A percentile compares a stretch with the other conserved stretches of the same genome.
phyloP scores from a whole-genome alignment of 2,329 filamentous ascomycete species.

The Aureobasidium mangrovei region DNA sequence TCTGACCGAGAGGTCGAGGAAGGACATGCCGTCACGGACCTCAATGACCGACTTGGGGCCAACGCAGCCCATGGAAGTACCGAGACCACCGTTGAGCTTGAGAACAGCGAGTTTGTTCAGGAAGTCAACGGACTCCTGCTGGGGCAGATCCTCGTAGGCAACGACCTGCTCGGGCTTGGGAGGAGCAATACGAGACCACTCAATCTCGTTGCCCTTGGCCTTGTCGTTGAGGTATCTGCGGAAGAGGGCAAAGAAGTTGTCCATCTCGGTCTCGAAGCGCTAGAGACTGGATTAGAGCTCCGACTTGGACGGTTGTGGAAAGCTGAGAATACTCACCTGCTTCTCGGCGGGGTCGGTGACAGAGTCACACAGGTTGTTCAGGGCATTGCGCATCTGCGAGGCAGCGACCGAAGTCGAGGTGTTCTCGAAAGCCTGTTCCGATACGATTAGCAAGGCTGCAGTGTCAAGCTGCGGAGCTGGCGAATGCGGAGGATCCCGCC shows the following conservation, averaged over 20 bases:
- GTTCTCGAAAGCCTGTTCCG: conserved; percentile 86
- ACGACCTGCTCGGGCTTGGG: conserved; percentile 91
- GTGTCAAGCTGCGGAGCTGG: neutral
- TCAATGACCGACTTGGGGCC: conserved; percentile 99
- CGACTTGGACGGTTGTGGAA: conserved; percentile 17
- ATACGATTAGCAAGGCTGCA: conserved; percentile 1
- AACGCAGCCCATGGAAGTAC: conserved; percentile 99
- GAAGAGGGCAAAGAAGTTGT: conserved; percentile 99
- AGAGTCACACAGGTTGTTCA: conserved; percentile 85
- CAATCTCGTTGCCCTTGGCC: conserved; percentile 91
- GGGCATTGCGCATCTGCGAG: conserved; percentile 96
- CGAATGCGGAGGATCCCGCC: neutral
- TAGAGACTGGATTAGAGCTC: conserved; percentile 12
- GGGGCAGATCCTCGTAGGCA: conserved; percentile 83
- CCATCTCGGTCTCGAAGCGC: conserved; percentile 98
- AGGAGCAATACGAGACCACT: conserved; percentile 94
- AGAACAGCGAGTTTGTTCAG: conserved; percentile 95
- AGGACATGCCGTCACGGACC: conserved; percentile 99
- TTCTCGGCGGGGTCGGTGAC: conserved; percentile 68
- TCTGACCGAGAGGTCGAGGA: conserved; percentile 94
- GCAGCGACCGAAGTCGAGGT: conserved; percentile 96
- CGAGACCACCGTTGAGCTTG: conserved; percentile 98
- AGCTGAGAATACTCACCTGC: conserved; percentile 54
- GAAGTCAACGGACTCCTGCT: conserved; percentile 85
- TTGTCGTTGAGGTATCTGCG: conserved; percentile 97